Evolutionary conservation across 1,284 basidiomycete genomes (phyloP), one percentile per base, ranked within the genome.

Genomic region (Xerocomus minutiporus): DNA sequence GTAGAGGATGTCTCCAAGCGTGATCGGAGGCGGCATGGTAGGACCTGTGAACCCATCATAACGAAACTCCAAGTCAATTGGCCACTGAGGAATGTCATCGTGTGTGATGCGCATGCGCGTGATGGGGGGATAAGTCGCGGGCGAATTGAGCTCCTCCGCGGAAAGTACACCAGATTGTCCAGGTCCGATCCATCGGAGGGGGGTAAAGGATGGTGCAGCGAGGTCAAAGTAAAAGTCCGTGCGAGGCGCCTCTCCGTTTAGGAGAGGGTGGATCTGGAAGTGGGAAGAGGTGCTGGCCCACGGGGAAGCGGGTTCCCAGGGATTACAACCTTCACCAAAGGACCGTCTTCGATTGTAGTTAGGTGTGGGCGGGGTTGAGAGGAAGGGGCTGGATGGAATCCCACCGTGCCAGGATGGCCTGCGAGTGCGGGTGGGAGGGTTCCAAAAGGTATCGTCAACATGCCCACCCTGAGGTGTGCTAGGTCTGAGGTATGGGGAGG

Each of bases 61-160:
- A 11, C 71, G 70, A 47, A 71, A 76, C 52, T 73, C 66, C 51
- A 88, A 64, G 51, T 78, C 75, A 51, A 87, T 74, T 15, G 82
- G 80, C 85, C 84, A 88, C 31, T 79, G 64, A 0, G 81, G 80
- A 40, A 84, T 71, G 8, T 64, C 58, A 51, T 86, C 81, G 63
- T 79, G 82, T 0, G 75, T 64, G 61, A 88, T 80, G 11, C 76
- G 74, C 60, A 88, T 74, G 38, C 71, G 74, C n/a, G 74, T 77
- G 48, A 82, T 67, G 3, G 76, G 67, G 0, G 86, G 86, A 59
- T 78, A 70, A 15, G 82, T 84, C 25, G 83, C 84, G 11, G 74
- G 70, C 60, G 82, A 72, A 3, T 57, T 57, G 17, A 84, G 68
- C 39, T 82, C 77, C 1, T 79, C 75, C 0, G 57, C 47, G 1